phyloP scores from a whole-genome alignment of 2,329 filamentous ascomycete species.

The Emmonsia crescens region DNA sequence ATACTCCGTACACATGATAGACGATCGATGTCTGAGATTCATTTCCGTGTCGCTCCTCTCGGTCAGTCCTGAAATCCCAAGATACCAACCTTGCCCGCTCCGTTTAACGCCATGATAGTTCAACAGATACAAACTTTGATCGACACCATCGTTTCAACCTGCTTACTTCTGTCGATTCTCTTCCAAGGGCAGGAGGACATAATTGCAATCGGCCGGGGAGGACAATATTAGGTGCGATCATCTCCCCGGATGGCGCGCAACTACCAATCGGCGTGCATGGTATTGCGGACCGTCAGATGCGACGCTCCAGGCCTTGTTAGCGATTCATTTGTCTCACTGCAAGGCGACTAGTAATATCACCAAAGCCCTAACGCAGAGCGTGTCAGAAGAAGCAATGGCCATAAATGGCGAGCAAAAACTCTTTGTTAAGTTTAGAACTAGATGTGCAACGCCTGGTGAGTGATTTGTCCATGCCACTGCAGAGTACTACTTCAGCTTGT shows the following conservation, averaged over 20 bases:
- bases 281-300: neutral
- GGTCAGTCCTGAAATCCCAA: neutral
- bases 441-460: no score
- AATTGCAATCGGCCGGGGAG: neutral
- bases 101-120: neutral
- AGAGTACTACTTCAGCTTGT: no score
- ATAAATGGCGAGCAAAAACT: neutral
- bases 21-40: neutral
- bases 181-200: neutral
- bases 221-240: neutral
- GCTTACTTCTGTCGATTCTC: neutral
- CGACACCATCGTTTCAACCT: neutral
- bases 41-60: neutral
- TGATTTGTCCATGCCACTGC: neutral
- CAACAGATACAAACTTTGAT: neutral
- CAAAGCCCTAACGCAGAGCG: neutral
- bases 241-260: neutral
- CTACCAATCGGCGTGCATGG: neutral
- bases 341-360: neutral
- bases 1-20: no score
- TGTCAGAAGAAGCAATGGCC: neutral
- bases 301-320: neutral
- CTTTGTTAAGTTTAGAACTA: no score
- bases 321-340: neutral
- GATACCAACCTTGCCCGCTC: neutral